Percentiles rank a stretch among this genome's conserved stretches.
Evolutionary conservation across 2,329 filamentous ascomycete species (phyloP).

Genomic region (Curvularia spicifera): DNA sequence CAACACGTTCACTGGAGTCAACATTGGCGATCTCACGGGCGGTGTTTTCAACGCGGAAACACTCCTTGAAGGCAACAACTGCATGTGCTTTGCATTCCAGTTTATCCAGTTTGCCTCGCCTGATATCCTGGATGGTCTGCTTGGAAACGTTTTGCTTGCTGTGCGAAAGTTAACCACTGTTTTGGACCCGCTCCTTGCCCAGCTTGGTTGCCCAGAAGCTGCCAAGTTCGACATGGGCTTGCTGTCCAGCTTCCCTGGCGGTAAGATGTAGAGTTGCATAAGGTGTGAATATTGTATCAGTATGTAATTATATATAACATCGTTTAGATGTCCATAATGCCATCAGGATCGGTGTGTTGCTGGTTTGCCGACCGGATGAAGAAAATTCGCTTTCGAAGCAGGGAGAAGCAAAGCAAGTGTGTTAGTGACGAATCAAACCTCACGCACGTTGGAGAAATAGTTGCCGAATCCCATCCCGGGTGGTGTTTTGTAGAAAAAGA

Average conservation of each 20-base stretch:
- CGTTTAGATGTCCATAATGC: neutral
- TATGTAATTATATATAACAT: neutral
- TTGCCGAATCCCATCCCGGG: neutral
- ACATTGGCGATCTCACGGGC: slow-evolving; percentile 27
- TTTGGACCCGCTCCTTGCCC: slow-evolving; percentile 19
- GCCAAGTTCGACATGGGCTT: slow-evolving; percentile 22
- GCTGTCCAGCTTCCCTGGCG: slow-evolving; percentile 28
- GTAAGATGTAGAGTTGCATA: neutral
- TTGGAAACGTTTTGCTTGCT: slow-evolving; percentile 23
- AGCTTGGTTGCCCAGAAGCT: slow-evolving; percentile 24
- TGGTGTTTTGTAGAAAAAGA: neutral
- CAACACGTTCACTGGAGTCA: slow-evolving; percentile 30
- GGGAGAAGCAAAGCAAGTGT: no score
- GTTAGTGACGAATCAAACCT: neutral
- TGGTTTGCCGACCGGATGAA: neutral
- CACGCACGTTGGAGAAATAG: neutral
- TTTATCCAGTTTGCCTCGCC: slow-evolving; percentile 16
- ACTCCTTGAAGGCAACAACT: slow-evolving; percentile 28
- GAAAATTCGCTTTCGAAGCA: neutral
- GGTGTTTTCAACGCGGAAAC: slow-evolving; percentile 24
- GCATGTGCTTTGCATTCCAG: slow-evolving; percentile 28
- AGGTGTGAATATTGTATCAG: neutral
- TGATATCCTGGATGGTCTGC: slow-evolving; percentile 22
- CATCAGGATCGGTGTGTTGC: neutral
- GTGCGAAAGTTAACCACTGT: slow-evolving; percentile 24